A percentile compares a stretch with the other conserved stretches of the same genome.
These are phyloP conservation scores for Chloris gayana DNA, from an alignment of 176 grass and related monocot genomes.

Conservation along the genomic window DNA sequence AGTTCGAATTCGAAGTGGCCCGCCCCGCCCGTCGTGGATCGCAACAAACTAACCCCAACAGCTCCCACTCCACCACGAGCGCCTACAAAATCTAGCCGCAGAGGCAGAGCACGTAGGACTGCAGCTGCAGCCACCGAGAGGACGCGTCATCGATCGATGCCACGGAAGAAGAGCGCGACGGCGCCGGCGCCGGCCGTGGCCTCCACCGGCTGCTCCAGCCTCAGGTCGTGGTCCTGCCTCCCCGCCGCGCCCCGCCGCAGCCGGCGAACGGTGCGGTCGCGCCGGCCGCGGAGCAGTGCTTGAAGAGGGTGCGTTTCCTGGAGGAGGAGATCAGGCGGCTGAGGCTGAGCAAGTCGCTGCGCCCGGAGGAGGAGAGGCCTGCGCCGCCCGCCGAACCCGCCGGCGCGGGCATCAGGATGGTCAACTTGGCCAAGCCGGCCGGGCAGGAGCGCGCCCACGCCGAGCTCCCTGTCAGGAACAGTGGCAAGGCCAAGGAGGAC, in stretches of 20 bases:
- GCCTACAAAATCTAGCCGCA: background rate
- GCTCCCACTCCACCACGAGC: background rate
- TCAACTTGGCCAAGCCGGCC: background rate
- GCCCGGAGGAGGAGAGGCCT: constrained; percentile 4
- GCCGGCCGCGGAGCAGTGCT: constrained; percentile 12
- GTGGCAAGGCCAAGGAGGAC: background rate
- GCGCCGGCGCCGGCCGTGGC: constrained; percentile 25
- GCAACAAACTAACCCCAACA: constrained; percentile 29
- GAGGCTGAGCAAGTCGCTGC: constrained; percentile 26
- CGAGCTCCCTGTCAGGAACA: background rate
- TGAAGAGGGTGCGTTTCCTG: constrained; percentile 42
- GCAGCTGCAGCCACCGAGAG: background rate
- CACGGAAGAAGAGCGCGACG: background rate
- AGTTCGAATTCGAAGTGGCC: constrained; percentile 19
- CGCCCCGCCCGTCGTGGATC: constrained; percentile 5
- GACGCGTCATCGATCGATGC: background rate
- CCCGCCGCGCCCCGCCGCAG: background rate
- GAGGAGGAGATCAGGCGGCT: constrained; percentile 53
- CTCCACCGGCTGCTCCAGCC: constrained; percentile 44
- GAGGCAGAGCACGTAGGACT: background rate
- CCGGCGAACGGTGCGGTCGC: background rate
- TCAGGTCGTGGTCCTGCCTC: constrained; percentile 45
- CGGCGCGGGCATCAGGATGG: background rate
- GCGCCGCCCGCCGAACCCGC: background rate
- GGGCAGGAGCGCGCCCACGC: too few relatives aligned